These are phyloP conservation scores for Debaryomyces nepalensis DNA, from an alignment of 1,139 yeast species.

Conservation along the genomic window DNA sequence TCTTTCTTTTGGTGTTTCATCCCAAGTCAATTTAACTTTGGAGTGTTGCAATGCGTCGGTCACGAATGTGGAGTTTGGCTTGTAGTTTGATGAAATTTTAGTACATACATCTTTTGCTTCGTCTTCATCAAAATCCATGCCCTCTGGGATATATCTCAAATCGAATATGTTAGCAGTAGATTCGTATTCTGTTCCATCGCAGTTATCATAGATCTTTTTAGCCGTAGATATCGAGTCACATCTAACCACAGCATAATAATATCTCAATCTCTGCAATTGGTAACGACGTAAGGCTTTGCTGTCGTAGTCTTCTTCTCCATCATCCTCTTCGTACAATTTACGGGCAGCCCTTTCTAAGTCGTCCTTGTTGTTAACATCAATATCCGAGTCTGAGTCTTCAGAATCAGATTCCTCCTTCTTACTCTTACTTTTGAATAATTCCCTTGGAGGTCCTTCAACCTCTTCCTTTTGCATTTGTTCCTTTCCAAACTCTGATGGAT, in stretches of 20 bases:
- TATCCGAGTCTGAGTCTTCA: constrained; percentile 50
- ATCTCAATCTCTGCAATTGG: constrained; percentile 85
- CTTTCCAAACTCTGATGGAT: constrained; percentile 93
- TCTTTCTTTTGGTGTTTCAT: constrained; percentile 94
- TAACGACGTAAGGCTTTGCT: constrained; percentile 72
- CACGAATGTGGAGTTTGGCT: constrained; percentile 77
- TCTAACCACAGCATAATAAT: constrained; percentile 89
- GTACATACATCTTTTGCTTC: constrained; percentile 74
- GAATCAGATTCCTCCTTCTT: constrained; percentile 37
- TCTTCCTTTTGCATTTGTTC: constrained; percentile 91
- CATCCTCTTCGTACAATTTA: constrained; percentile 71
- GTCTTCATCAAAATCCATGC: constrained; percentile 77
- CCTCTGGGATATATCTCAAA: constrained; percentile 90
- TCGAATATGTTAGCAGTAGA: constrained; percentile 95
- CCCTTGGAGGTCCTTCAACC: constrained; percentile 89
- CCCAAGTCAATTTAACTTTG: constrained; percentile 94
- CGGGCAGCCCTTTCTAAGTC: constrained; percentile 59
- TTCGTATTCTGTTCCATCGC: constrained; percentile 96
- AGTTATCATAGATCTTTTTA: constrained; percentile 73
- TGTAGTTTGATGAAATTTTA: constrained; percentile 75
- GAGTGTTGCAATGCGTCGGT: constrained; percentile 95
- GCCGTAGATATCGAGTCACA: constrained; percentile 82
- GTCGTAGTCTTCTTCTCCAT: constrained; percentile 74
- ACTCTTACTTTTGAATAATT: constrained; percentile 60
- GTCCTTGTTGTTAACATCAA: constrained; percentile 46